These are phyloP conservation scores for Aspergillus intermedius DNA, from an alignment of 2,329 filamentous ascomycete species.

Conservation along the genomic window DNA sequence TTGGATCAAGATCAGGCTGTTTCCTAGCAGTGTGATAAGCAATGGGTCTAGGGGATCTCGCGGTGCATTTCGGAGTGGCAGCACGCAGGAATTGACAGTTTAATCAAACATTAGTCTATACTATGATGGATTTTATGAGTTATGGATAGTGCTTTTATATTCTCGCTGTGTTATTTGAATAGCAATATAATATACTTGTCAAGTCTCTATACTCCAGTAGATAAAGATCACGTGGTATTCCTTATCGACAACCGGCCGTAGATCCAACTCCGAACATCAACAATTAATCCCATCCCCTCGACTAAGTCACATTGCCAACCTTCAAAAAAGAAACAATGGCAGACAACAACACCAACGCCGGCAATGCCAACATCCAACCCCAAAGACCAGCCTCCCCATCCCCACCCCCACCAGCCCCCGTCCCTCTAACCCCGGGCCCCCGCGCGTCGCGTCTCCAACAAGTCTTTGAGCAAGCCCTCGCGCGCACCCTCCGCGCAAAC, in stretches of 20 bases:
- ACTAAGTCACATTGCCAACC: not conserved
- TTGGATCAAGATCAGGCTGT: not conserved
- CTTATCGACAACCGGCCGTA: not conserved
- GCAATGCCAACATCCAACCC: conserved; percentile 9
- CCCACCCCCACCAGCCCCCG: conserved; percentile 47
- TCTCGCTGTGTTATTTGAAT: not conserved
- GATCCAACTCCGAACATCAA: not conserved
- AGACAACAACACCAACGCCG: conserved; percentile 9
- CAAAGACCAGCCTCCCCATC: conserved; percentile 38
- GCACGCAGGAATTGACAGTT: conserved; percentile 8
- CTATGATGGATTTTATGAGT: not conserved
- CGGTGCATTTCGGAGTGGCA: conserved; percentile 6
- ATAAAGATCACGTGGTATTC: too few relatives aligned
- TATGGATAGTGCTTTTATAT: not conserved
- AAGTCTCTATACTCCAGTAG: too few relatives aligned
- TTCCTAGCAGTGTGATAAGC: not conserved
- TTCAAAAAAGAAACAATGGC: conserved; percentile 13
- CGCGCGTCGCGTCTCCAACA: conserved; percentile 56
- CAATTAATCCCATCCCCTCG: conserved; percentile 2
- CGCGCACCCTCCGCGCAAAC: conserved; percentile 55
- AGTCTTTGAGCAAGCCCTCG: conserved; percentile 54
- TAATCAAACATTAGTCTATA: not conserved
- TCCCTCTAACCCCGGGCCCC: conserved; percentile 50
- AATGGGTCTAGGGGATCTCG: not conserved
- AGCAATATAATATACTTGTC: too few relatives aligned